A percentile compares a stretch with the other conserved stretches of the same genome.
Conservation (phyloP, 495 filamentous ascomycete genomes). For the Xylona heveae region DNA sequence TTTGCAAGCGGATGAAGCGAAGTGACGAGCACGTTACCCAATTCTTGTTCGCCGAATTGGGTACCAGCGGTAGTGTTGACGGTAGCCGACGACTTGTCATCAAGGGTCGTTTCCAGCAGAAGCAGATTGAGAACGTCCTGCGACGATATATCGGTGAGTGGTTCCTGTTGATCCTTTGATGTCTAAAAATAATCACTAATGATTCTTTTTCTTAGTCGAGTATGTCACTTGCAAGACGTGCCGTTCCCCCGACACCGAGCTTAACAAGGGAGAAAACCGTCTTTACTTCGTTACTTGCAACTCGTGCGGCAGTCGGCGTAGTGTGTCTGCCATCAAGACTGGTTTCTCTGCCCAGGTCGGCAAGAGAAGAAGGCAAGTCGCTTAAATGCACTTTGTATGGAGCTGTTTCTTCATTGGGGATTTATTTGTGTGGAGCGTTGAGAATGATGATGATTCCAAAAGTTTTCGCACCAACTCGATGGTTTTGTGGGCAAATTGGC, state of each 20-base stretch:
- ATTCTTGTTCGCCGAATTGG: constrained; percentile 94
- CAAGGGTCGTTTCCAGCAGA: constrained; percentile 97
- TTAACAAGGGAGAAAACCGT: constrained; percentile 97
- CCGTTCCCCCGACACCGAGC: constrained; percentile 79
- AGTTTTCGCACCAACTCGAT: no score
- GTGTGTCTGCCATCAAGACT: constrained; percentile 94
- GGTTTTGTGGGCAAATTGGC: no score
- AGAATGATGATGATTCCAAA: no score
- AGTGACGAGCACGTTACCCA: constrained; percentile 91
- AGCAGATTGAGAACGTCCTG: constrained; percentile 90
- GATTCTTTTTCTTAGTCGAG: constrained; percentile 37
- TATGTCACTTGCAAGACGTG: constrained; percentile 99
- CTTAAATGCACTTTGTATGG: no score
- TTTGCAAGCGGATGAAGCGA: constrained; percentile 88
- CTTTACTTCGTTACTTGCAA: constrained; percentile 71
- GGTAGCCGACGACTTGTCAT: constrained; percentile 86
- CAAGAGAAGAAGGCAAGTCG: constrained; percentile 61
- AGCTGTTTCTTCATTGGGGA: no score
- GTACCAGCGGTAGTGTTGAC: constrained; percentile 86
- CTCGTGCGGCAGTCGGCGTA: constrained; percentile 75
- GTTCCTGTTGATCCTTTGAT: neutral
- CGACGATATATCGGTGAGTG: constrained; percentile 78
- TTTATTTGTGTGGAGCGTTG: no score
- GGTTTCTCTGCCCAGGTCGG: constrained; percentile 98
- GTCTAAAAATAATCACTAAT: constrained; percentile 1